Conservation (phyloP, 163 green algal genomes). For the Scenedesmus sp. region DNA sequence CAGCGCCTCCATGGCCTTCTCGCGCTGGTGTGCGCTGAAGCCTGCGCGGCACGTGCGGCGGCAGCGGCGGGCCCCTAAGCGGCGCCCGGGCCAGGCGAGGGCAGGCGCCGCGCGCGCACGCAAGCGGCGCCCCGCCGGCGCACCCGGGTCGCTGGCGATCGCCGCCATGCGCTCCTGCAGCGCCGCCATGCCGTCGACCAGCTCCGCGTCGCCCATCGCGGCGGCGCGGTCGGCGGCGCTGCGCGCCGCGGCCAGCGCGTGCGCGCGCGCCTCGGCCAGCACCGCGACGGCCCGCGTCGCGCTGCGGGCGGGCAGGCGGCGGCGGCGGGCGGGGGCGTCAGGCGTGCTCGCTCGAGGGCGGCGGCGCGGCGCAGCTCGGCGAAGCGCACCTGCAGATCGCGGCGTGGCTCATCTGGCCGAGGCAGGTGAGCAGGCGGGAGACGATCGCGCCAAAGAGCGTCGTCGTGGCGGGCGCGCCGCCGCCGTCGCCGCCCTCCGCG, state of each 20-base stretch:
- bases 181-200: constrained; percentile 18
- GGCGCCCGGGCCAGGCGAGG: too few relatives aligned
- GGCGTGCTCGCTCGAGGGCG: neutral
- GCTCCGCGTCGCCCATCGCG: constrained; percentile 11
- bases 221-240: constrained; percentile 20
- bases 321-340: neutral
- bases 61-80: too few relatives aligned
- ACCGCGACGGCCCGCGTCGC: constrained; percentile 30
- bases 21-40: constrained; percentile 29
- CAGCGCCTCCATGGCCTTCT: constrained; percentile 64
- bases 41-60: constrained; percentile 1
- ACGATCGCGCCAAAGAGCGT: constrained; percentile 32
- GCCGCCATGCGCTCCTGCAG: constrained; percentile 44
- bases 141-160: constrained; percentile 22
- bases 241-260: constrained; percentile 25
- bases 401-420: constrained; percentile 30
- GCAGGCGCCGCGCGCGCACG: neutral
- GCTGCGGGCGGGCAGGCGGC: constrained; percentile 12
- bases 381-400: constrained; percentile 31
- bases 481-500: neutral
- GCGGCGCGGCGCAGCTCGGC: neutral
- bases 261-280: constrained; percentile 36
- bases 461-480: neutral
- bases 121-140: neutral
- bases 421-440: constrained; percentile 33